Base-by-base conservation (phyloP, 73 alveolate species). In the Symbiodinium natans region DNA sequence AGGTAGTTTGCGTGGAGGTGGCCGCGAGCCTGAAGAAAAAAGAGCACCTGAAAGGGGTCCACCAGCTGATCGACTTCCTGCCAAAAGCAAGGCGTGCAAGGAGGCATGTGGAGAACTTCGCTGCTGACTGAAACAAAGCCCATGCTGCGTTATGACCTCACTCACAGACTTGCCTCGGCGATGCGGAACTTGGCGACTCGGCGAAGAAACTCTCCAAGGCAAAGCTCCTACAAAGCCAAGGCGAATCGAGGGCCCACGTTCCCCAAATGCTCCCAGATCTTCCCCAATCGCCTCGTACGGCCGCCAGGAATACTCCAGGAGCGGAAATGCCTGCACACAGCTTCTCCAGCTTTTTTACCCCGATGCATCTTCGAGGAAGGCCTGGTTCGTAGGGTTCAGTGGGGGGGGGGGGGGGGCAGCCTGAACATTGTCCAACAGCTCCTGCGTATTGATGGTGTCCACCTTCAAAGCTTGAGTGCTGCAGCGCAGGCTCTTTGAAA, bases 51-150 rank as follows among this genome's bases (percentile, higher is more conserved):
- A 34, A 90, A 90, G 36, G 96, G 96, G 34, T 63, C 86, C 80
- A 90, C 96, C 87, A 90, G 27, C 75, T 90, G 96, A 31, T 90
- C 96, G n/a, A 90, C 96, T 1, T 90, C 96, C 96, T 90, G 96
- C 38, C 33, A 17, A 39, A 48, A 10, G 21, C 9, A 3, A 82
- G 29, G 36, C 21, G 46, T 31, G 8, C 41, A 31, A 39, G 89
- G 9, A 82, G 39, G 38, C 11, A 6, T 46, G 21, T 46, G 59
- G 59, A 46, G 59, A 46, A 46, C 59, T 6, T 46, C 13, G 59
- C 59, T n/a, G n/a, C n/a, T n/a, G n/a, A n/a, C n/a, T n/a, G n/a
- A 63, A 63, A 23, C 36, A 56, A 56, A 0, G 3, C 75, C 29
- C 33, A 15, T 15, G 33, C 39, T 6, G 19, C 75, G 19, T 21